These are phyloP conservation scores for Penicillium glabrum DNA, from an alignment of 2,329 filamentous ascomycete genomes.

Conservation along the genomic window DNA sequence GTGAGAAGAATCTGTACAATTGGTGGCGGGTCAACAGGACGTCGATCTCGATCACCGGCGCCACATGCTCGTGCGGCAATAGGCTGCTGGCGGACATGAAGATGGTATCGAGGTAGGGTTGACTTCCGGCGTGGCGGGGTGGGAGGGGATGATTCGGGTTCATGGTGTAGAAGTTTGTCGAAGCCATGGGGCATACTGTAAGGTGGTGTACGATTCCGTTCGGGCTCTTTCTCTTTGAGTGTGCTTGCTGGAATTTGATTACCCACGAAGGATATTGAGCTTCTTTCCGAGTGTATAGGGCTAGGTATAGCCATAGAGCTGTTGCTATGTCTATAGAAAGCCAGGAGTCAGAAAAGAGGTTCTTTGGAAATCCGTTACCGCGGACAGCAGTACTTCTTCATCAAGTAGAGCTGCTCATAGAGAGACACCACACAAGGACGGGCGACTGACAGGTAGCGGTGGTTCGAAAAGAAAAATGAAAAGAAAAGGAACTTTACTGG, in stretches of 20 bases:
- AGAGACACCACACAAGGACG: conserved; percentile 4
- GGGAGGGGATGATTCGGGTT: conserved; percentile 21
- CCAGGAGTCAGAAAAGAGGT: conserved; percentile 18
- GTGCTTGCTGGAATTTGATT: conserved; percentile 3
- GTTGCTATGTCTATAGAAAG: conserved; percentile 24
- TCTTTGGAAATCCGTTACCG: not conserved
- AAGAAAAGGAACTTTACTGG: conserved; percentile 32
- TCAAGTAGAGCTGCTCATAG: not conserved
- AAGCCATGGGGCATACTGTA: conserved; percentile 38
- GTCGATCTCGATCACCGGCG: conserved; percentile 47
- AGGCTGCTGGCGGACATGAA: conserved; percentile 49
- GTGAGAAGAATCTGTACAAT: conserved; percentile 48
- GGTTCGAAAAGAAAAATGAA: conserved; percentile 14
- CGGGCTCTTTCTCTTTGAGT: conserved; percentile 11
- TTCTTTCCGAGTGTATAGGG: conserved; percentile 30
- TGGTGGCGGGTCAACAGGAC: conserved; percentile 48
- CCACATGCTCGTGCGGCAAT: conserved; percentile 48
- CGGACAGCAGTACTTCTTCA: not conserved
- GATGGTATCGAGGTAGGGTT: conserved; percentile 34
- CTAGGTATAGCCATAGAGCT: conserved; percentile 29
- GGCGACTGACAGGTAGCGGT: conserved; percentile 16
- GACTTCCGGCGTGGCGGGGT: conserved; percentile 22
- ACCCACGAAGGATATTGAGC: conserved; percentile 16
- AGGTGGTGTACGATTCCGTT: conserved; percentile 12
- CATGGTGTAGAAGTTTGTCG: conserved; percentile 37